Evolutionary conservation across 331 rosid genomes (phyloP).

Genomic region (Malus hybrid): DNA sequence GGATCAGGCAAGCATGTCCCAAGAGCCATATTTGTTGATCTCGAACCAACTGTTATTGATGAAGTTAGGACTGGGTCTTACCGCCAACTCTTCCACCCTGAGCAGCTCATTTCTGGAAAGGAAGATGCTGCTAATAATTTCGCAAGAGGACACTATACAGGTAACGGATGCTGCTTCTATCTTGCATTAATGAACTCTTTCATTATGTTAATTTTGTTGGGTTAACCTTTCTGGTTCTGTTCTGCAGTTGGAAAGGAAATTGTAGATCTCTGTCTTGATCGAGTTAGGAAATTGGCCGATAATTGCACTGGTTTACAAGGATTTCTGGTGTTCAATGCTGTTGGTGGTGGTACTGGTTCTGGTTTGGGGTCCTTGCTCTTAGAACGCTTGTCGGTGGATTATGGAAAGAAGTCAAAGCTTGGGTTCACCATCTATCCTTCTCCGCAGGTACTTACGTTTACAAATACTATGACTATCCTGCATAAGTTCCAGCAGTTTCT

Average conservation of each 20-base stretch:
- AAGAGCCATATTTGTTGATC: conserved; percentile 85
- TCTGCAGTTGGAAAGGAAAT: conserved; percentile 86
- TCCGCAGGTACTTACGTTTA: conserved; percentile 62
- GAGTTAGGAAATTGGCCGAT: conserved; percentile 88
- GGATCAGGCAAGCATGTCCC: conserved; percentile 97
- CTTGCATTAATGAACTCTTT: not conserved
- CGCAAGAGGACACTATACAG: conserved; percentile 94
- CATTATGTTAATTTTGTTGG: not conserved
- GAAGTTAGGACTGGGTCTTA: conserved; percentile 79
- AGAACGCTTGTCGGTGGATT: conserved; percentile 93
- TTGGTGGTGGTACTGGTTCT: conserved; percentile 98
- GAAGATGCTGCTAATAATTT: conserved; percentile 99
- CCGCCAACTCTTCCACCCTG: conserved; percentile 94
- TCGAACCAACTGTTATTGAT: conserved; percentile 95
- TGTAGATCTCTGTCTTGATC: conserved; percentile 95
- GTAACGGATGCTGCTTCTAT: conserved; percentile 10
- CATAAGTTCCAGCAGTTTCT: not conserved
- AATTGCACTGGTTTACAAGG: conserved; percentile 98
- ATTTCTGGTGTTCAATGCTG: conserved; percentile 89
- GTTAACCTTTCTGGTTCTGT: not conserved
- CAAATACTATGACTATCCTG: not conserved
- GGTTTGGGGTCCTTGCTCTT: conserved; percentile 84
- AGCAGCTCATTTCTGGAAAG: conserved; percentile 95
- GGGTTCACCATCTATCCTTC: conserved; percentile 98
- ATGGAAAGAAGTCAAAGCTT: conserved; percentile 89